Conservation (phyloP, 495 filamentous ascomycete species). For the Penicillium flavigenum region DNA sequence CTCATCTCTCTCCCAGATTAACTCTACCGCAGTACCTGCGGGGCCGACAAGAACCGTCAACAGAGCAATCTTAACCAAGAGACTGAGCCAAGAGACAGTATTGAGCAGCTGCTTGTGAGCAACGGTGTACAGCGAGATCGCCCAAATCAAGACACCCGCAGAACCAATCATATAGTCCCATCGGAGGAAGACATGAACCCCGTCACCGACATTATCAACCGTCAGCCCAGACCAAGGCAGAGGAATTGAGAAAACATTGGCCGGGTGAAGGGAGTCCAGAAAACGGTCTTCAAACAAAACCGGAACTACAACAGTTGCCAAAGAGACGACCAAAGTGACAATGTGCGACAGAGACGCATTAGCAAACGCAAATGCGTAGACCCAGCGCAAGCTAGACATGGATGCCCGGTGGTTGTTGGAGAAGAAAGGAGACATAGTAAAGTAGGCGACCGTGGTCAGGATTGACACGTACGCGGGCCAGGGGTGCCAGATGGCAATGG, state of each 20-base stretch:
- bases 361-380: conserved; percentile 55
- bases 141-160: conserved; percentile 54
- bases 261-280: conserved; percentile 37
- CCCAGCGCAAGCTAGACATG: conserved; percentile 46
- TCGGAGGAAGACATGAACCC: conserved; percentile 54
- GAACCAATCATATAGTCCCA: conserved; percentile 60
- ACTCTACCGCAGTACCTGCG: conserved; percentile 46
- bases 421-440: conserved; percentile 37
- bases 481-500: conserved; percentile 59
- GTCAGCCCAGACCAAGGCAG: conserved; percentile 41
- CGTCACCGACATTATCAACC: conserved; percentile 45
- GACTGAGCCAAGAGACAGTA: conserved; percentile 29
- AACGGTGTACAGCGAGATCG: conserved; percentile 42
- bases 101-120: conserved; percentile 40
- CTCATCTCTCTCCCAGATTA: conserved; percentile 60
- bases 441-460: conserved; percentile 33
- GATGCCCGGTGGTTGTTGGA: conserved; percentile 35
- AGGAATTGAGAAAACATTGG: conserved; percentile 40
- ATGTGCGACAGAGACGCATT: conserved; percentile 50
- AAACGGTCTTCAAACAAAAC: conserved; percentile 35
- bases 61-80: conserved; percentile 35
- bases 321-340: conserved; percentile 45
- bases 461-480: conserved; percentile 55
- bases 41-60: conserved; percentile 51
- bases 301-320: conserved; percentile 40